Conservation (phyloP, 176 grass and related monocot species). For the Oryza longistaminata region DNA sequence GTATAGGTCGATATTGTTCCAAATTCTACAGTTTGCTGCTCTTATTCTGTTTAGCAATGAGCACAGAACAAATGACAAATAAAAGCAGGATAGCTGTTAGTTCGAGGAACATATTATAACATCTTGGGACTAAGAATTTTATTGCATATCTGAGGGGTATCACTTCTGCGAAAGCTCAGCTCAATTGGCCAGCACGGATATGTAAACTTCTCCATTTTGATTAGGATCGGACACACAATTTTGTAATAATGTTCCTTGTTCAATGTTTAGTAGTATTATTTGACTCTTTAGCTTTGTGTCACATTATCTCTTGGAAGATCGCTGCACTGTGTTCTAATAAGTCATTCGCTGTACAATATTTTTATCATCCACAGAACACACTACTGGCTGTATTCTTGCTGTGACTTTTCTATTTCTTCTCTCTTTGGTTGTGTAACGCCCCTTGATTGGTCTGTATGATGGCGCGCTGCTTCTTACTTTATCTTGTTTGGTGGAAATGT, state of each 20-base stretch:
- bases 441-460: neutral
- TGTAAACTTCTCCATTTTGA: constrained; percentile 34
- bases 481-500: neutral
- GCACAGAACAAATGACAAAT: constrained; percentile 14
- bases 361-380: neutral
- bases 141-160: constrained; percentile 19
- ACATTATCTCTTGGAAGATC: constrained; percentile 27
- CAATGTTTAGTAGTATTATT: constrained; percentile 13
- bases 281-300: neutral
- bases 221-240: constrained; percentile 32
- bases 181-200: constrained; percentile 25
- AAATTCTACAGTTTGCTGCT: neutral
- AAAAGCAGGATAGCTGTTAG: constrained; percentile 21
- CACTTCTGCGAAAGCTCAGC: constrained; percentile 5
- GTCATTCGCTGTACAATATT: neutral
- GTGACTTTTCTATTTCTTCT: neutral
- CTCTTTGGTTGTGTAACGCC: neutral
- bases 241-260: constrained; percentile 42
- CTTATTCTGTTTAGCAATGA: constrained; percentile 9
- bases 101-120: constrained; percentile 18
- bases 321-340: neutral
- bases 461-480: neutral
- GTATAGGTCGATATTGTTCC: neutral
- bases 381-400: neutral
- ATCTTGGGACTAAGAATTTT: constrained; percentile 10